phyloP scores from a whole-genome alignment of 2,329 filamentous ascomycete species.

The Colletotrichum spaethianum region DNA sequence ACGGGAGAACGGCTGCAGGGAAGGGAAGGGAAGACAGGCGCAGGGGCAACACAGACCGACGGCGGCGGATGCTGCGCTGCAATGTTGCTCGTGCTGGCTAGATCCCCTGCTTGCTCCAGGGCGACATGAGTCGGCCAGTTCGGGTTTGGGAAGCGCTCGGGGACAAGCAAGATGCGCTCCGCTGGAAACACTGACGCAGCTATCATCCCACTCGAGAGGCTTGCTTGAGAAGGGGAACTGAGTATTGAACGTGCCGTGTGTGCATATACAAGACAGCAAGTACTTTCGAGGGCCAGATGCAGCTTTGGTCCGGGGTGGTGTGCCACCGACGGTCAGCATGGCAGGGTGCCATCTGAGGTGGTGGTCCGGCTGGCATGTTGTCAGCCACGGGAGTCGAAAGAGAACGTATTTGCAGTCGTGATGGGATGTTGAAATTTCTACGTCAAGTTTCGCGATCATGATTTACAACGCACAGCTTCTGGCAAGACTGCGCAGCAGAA shows the following conservation, averaged over 20 bases:
- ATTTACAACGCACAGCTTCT: constrained; percentile 7
- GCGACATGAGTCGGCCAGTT: constrained; percentile 18
- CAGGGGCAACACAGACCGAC: constrained; percentile 40
- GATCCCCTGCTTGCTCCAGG: constrained; percentile 33
- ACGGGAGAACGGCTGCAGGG: constrained; percentile 42
- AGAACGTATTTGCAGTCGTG: constrained; percentile 24
- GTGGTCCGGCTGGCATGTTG: not conserved
- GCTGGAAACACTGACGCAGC: constrained; percentile 21
- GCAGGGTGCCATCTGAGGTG: not conserved
- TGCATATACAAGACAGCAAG: constrained; percentile 16
- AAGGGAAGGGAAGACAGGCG: constrained; percentile 40
- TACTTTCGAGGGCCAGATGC: constrained; percentile 11
- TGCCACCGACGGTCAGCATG: not conserved
- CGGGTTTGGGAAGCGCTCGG: constrained; percentile 14
- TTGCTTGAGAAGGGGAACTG: constrained; percentile 4
- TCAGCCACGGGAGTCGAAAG: not conserved
- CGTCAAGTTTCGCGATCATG: not conserved
- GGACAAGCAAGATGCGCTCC: constrained; percentile 28
- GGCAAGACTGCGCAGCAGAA: not conserved
- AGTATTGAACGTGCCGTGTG: constrained; percentile 12
- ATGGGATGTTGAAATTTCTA: not conserved
- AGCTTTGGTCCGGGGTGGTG: constrained; percentile 9
- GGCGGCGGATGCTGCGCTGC: constrained; percentile 37
- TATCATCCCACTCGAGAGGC: not conserved
- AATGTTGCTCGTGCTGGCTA: constrained; percentile 36